Evolutionary conservation across 2,329 filamentous ascomycete species (phyloP).

Genomic region (Berkeleyomyces rouxiae): DNA sequence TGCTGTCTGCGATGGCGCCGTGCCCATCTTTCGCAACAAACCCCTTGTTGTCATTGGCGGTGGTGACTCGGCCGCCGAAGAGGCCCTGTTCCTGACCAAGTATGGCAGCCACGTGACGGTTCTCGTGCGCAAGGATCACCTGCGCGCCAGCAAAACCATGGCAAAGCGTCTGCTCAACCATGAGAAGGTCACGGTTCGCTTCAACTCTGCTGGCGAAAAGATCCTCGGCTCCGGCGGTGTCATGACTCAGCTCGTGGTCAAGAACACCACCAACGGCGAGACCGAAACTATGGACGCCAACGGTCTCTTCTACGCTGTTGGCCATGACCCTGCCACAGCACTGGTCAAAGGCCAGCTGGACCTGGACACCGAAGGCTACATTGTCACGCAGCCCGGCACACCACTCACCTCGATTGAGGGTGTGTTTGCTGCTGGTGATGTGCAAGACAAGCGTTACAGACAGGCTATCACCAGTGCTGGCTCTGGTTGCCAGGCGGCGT

Average conservation of each 20-base stretch:
- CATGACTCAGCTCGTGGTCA: conserved; percentile 76
- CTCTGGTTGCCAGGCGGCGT: conserved; percentile 83
- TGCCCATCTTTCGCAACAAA: conserved; percentile 95
- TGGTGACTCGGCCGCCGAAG: conserved; percentile 91
- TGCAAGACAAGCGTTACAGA: conserved; percentile 95
- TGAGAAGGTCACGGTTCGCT: conserved; percentile 81
- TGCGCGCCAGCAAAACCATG: conserved; percentile 85
- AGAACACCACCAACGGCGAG: conserved; percentile 58
- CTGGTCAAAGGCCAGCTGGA: conserved; percentile 83
- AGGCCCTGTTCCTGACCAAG: conserved; percentile 94
- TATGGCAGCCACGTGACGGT: conserved; percentile 93
- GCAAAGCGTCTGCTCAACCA: conserved; percentile 65
- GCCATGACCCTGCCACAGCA: conserved; percentile 83
- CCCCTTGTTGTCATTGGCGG: conserved; percentile 90
- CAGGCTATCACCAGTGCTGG: conserved; percentile 96
- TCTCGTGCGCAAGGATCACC: conserved; percentile 69
- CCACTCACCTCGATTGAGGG: conserved; percentile 76
- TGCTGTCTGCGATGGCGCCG: conserved; percentile 90
- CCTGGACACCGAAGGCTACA: conserved; percentile 79
- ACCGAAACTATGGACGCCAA: conserved; percentile 77
- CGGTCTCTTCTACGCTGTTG: conserved; percentile 92
- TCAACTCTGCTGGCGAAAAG: conserved; percentile 67
- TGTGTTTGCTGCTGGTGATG: conserved; percentile 92
- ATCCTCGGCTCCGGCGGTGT: conserved; percentile 69
- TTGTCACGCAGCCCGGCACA: conserved; percentile 75